Percentiles rank a stretch among this genome's conserved stretches.
These are phyloP conservation scores for Epichloe sylvatica DNA, from an alignment of 2,329 filamentous ascomycete species.

Conservation along the genomic window DNA sequence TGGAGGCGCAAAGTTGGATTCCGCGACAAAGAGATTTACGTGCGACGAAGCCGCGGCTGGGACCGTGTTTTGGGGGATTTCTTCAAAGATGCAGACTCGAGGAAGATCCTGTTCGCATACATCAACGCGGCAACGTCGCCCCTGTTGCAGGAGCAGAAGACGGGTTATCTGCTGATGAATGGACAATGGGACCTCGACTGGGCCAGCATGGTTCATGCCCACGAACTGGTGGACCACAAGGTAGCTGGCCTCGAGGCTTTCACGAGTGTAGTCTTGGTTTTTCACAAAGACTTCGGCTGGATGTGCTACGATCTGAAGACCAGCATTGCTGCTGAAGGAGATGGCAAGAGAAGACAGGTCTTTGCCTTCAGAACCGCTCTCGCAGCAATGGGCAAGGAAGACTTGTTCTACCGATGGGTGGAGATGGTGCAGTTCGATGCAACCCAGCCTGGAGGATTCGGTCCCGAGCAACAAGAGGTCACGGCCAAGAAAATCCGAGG, in stretches of 20 bases:
- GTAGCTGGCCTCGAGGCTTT: constrained; percentile 51
- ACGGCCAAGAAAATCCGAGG: constrained; percentile 62
- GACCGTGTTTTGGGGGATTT: constrained; percentile 43
- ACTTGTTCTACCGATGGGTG: constrained; percentile 83
- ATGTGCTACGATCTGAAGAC: constrained; percentile 43
- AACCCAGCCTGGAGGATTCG: constrained; percentile 64
- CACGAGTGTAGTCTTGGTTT: constrained; percentile 54
- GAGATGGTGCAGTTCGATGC: constrained; percentile 85
- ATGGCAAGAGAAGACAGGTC: constrained; percentile 57
- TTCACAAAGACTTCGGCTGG: constrained; percentile 57
- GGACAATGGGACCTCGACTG: constrained; percentile 82
- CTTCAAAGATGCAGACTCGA: constrained; percentile 35
- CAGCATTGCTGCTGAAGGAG: constrained; percentile 37
- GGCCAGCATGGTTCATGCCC: constrained; percentile 61
- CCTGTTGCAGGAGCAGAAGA: constrained; percentile 57
- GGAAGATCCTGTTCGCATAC: constrained; percentile 44
- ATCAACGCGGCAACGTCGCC: constrained; percentile 57
- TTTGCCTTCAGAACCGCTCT: constrained; percentile 68
- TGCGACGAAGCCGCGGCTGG: constrained; percentile 65
- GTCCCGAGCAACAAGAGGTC: constrained; percentile 54
- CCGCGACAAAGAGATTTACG: constrained; percentile 63
- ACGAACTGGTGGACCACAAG: constrained; percentile 52
- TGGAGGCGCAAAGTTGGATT: constrained; percentile 73
- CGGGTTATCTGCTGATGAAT: constrained; percentile 76
- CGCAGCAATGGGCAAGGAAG: constrained; percentile 65